phyloP scores from a whole-genome alignment of 495 filamentous ascomycete species.

The Immersiella caudata region DNA sequence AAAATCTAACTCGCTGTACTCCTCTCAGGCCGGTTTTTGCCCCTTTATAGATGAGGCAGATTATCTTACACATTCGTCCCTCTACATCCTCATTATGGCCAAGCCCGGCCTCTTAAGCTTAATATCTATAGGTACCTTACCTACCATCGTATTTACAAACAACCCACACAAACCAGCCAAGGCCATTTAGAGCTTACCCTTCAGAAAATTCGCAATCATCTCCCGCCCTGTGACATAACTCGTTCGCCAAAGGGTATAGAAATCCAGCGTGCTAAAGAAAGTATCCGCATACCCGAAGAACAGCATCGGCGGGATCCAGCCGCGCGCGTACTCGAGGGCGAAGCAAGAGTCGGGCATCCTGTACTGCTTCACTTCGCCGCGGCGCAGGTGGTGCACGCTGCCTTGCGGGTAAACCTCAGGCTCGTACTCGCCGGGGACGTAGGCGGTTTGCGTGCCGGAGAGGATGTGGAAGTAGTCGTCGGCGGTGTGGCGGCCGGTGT shows the following conservation, averaged over 20 bases:
- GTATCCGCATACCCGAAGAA: constrained; percentile 84
- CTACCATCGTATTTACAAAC: too few relatives aligned
- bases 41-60: too few relatives aligned
- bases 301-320: constrained; percentile 90
- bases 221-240: constrained; percentile 68
- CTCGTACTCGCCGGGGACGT: constrained; percentile 68
- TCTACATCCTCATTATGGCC: neutral
- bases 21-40: too few relatives aligned
- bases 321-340: constrained; percentile 84
- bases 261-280: constrained; percentile 73
- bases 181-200: constrained; percentile 65
- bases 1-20: too few relatives aligned
- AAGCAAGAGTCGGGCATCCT: constrained; percentile 79
- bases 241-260: constrained; percentile 78
- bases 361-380: constrained; percentile 84
- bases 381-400: constrained; percentile 72
- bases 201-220: constrained; percentile 71
- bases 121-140: neutral
- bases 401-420: constrained; percentile 76
- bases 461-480: constrained; percentile 95
- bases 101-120: neutral
- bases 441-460: constrained; percentile 70
- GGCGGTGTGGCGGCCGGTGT: constrained; percentile 82
- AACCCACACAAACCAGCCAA: neutral
- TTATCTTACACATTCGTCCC: neutral